These are phyloP conservation scores for Phlebopus sp. DNA, from an alignment of 1,284 basidiomycete species.

Conservation along the genomic window DNA sequence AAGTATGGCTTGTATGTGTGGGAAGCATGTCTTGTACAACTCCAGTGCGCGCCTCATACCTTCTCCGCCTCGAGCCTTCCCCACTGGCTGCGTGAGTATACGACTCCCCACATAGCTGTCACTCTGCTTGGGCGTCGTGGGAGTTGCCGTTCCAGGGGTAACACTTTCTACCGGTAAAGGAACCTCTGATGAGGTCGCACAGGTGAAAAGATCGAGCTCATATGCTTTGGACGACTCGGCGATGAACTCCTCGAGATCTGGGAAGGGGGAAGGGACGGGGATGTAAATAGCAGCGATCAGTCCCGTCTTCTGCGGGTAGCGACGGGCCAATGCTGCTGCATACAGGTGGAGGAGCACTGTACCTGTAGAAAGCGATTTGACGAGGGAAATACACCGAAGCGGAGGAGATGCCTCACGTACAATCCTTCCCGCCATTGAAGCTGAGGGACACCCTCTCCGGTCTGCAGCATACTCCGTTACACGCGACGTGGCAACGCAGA, in stretches of 20 bases:
- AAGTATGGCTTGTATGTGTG: slow-evolving; percentile 75
- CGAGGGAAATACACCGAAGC: neutral
- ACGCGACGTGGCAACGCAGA: slow-evolving; percentile 1
- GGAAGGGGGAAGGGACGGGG: slow-evolving; percentile 86
- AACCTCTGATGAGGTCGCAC: slow-evolving; percentile 33
- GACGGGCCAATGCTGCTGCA: slow-evolving; percentile 63
- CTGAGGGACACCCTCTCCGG: slow-evolving; percentile 76
- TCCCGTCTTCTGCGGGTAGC: slow-evolving; percentile 36
- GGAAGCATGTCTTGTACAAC: slow-evolving; percentile 67
- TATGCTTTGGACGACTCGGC: slow-evolving; percentile 64
- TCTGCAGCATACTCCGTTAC: slow-evolving; percentile 35
- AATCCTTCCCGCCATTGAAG: slow-evolving; percentile 99
- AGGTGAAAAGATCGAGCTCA: slow-evolving; percentile 75
- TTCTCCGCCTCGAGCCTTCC: slow-evolving; percentile 60
- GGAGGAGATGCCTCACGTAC: slow-evolving; percentile 47
- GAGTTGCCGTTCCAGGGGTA: slow-evolving; percentile 25
- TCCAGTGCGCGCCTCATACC: slow-evolving; percentile 83
- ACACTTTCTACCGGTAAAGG: slow-evolving; percentile 37
- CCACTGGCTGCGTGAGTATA: slow-evolving; percentile 31
- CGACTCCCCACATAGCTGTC: neutral
- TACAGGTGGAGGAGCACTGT: slow-evolving; percentile 93
- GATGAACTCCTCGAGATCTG: slow-evolving; percentile 84
- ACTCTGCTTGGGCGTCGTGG: slow-evolving; percentile 9
- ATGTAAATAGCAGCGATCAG: slow-evolving; percentile 85
- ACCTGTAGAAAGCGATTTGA: slow-evolving; percentile 46